Evolutionary conservation across 2,329 filamentous ascomycete genomes (phyloP).

Genomic region (Calonectria pseudoreteaudii): DNA sequence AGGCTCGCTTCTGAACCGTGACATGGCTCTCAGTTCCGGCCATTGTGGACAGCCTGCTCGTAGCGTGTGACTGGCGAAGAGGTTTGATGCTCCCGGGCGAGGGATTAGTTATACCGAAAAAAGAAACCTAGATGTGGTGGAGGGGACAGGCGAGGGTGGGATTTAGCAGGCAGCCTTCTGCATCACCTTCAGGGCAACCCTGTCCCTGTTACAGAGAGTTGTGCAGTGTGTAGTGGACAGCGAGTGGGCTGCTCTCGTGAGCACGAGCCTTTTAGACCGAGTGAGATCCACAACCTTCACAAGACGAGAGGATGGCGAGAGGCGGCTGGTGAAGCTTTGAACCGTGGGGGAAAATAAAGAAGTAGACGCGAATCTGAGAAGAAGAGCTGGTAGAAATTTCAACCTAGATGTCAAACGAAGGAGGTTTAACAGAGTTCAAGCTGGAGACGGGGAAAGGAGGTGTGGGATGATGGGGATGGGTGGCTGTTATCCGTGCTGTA

Average conservation of each 20-base stretch:
- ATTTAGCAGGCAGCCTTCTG: conserved; percentile 17
- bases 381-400: background rate
- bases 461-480: conserved; percentile 10
- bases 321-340: background rate
- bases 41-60: conserved; percentile 27
- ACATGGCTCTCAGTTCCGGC: conserved; percentile 54
- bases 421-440: background rate
- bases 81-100: background rate
- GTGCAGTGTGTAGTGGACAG: conserved; percentile 3
- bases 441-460: conserved; percentile 7
- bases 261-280: conserved; percentile 35
- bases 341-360: conserved; percentile 27
- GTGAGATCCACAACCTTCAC: conserved; percentile 37
- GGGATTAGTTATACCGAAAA: conserved; percentile 10
- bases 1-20: conserved; percentile 69
- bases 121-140: conserved; percentile 4
- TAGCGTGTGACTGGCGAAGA: conserved; percentile 1
- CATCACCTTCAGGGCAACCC: conserved; percentile 19
- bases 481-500: conserved; percentile 11
- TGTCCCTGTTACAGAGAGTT: conserved; percentile 18
- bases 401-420: background rate
- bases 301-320: conserved; percentile 20
- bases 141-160: conserved; percentile 13
- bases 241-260: conserved; percentile 22
- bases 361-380: background rate